Evolutionary conservation across 2,329 filamentous ascomycete species (phyloP).

Genomic region (Alternaria postmessia): DNA sequence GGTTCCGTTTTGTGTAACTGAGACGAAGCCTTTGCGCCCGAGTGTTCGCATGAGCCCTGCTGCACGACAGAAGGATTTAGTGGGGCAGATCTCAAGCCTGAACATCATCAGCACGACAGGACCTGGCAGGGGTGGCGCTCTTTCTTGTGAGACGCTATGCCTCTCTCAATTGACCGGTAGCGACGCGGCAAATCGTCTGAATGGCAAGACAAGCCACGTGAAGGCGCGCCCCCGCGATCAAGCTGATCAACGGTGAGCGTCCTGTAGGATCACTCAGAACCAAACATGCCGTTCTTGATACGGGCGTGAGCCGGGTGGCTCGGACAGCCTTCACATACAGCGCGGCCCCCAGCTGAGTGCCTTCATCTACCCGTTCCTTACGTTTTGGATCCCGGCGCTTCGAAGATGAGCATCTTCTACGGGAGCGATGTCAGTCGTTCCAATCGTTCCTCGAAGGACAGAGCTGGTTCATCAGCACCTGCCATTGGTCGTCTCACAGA

Average conservation of each 20-base stretch:
- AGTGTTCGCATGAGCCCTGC: neutral
- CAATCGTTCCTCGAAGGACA: neutral
- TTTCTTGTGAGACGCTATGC: neutral
- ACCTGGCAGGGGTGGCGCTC: neutral
- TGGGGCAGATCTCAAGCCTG: neutral
- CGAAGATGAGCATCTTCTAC: neutral
- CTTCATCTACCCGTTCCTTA: neutral
- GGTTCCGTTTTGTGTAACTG: neutral
- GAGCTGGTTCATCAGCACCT: neutral
- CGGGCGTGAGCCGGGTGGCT: neutral
- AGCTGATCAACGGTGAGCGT: neutral
- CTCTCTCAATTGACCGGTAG: neutral
- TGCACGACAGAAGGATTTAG: neutral
- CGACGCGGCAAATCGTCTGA: neutral
- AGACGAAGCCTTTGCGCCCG: fast-evolving
- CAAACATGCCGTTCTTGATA: neutral
- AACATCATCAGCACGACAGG: neutral
- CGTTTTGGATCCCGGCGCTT: neutral
- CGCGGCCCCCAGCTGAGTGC: neutral
- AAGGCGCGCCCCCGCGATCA: neutral
- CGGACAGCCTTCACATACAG: neutral
- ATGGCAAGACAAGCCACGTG: neutral
- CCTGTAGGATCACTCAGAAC: neutral
- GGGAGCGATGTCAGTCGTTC: neutral
- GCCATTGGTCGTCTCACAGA: neutral